A percentile compares a stretch with the other conserved stretches of the same genome.
These are phyloP conservation scores for Zalaria obscura DNA, from an alignment of 2,329 filamentous ascomycete species.

Conservation along the genomic window DNA sequence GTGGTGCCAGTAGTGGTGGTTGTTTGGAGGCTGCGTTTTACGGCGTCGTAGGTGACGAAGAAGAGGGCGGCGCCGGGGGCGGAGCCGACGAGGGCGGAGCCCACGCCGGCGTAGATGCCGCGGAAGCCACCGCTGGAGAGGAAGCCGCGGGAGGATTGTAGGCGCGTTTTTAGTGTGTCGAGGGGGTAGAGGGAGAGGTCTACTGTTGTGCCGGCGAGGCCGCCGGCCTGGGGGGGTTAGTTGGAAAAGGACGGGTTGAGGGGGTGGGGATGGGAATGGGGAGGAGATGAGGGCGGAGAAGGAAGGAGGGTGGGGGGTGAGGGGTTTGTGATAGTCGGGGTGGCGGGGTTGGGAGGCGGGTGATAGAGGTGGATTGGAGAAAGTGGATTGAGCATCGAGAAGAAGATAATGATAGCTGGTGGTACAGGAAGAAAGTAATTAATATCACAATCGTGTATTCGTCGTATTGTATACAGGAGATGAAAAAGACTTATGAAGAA, in stretches of 20 bases:
- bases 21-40: slow-evolving; percentile 9
- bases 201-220: slow-evolving; percentile 84
- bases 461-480: neutral
- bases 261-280: neutral
- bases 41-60: slow-evolving; percentile 41
- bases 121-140: slow-evolving; percentile 73
- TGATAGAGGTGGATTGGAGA: neutral
- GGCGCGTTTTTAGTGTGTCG: slow-evolving; percentile 95
- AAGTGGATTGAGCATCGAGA: neutral
- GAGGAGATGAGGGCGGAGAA: neutral
- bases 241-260: neutral
- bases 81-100: slow-evolving; percentile 76
- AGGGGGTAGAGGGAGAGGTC: slow-evolving; percentile 95
- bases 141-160: slow-evolving; percentile 71
- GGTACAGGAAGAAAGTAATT: neutral
- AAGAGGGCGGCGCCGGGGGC: slow-evolving; percentile 92
- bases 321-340: neutral
- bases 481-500: neutral
- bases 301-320: neutral
- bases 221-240: slow-evolving; percentile 50
- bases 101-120: slow-evolving; percentile 87
- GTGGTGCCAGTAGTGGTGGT: too few species aligned
- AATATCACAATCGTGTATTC: neutral
- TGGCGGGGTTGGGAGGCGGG: neutral
- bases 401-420: neutral